Percentiles rank a stretch among this genome's conserved stretches.
Evolutionary conservation across 768 basidiomycete genomes (phyloP).

Genomic region (Kondoa subrosea): DNA sequence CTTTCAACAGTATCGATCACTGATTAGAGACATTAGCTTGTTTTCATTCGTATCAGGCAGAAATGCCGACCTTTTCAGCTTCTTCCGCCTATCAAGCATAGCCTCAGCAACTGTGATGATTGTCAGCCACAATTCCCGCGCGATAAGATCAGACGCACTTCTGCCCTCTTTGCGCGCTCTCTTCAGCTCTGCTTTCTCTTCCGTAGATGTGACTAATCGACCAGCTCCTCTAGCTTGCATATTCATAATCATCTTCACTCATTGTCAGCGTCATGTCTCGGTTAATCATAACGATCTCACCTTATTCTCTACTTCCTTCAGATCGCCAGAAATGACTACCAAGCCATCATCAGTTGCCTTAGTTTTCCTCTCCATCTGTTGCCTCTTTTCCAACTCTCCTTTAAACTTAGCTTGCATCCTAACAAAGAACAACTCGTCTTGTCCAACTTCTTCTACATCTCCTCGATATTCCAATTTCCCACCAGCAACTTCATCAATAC

Average conservation of each 20-base stretch:
- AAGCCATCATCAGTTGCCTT: slow-evolving; percentile 35
- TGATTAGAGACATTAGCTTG: neutral
- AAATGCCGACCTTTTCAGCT: slow-evolving; percentile 41
- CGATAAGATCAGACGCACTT: slow-evolving; percentile 28
- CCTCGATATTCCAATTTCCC: slow-evolving; percentile 59
- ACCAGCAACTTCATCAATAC: slow-evolving; percentile 71
- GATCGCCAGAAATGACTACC: slow-evolving; percentile 49
- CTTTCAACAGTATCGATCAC: neutral
- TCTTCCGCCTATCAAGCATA: slow-evolving; percentile 58
- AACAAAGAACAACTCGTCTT: slow-evolving; percentile 69
- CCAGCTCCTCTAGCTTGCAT: slow-evolving; percentile 78
- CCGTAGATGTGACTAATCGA: slow-evolving; percentile 48
- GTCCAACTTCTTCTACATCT: slow-evolving; percentile 71
- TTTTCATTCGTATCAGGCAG: neutral
- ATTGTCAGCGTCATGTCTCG: neutral
- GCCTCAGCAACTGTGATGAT: slow-evolving; percentile 42
- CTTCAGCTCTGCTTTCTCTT: slow-evolving; percentile 66
- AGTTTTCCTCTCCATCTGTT: slow-evolving; percentile 50
- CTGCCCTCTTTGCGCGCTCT: slow-evolving; percentile 60
- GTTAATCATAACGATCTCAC: slow-evolving; percentile 18
- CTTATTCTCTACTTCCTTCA: slow-evolving; percentile 47
- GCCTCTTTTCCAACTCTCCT: slow-evolving; percentile 58
- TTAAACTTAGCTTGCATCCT: slow-evolving; percentile 81
- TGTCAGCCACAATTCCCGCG: neutral
- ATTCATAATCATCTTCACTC: slow-evolving; percentile 25